These are phyloP conservation scores for Suillus ampliporus DNA, from an alignment of 768 basidiomycete genomes.

Conservation along the genomic window DNA sequence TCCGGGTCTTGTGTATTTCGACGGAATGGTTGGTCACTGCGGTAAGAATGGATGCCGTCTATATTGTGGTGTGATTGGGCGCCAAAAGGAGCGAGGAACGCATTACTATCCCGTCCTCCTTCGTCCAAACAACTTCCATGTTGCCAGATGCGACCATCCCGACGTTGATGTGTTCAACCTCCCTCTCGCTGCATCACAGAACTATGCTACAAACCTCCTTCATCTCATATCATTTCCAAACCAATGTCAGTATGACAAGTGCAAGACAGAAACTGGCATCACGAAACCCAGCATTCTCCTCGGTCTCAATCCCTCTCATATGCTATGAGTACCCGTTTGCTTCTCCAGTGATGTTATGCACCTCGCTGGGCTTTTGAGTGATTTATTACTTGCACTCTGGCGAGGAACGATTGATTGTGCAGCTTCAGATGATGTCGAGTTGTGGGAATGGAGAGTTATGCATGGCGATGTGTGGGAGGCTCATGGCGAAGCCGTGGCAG, in stretches of 20 bases:
- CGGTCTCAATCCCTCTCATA: constrained; percentile 33
- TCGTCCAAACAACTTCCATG: constrained; percentile 29
- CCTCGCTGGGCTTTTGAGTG: constrained; percentile 30
- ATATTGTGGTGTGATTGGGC: constrained; percentile 33
- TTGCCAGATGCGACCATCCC: constrained; percentile 22
- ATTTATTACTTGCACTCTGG: constrained; percentile 32
- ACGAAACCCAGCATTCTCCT: constrained; percentile 43
- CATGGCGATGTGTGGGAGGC: constrained; percentile 22
- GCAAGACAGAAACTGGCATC: constrained; percentile 43
- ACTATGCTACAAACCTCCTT: constrained; percentile 12
- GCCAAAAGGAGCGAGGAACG: constrained; percentile 25
- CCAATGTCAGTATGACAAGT: constrained; percentile 30
- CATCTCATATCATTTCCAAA: constrained; percentile 13
- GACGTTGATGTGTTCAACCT: constrained; percentile 29
- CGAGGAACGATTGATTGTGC: constrained; percentile 23
- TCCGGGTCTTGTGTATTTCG: constrained; percentile 28
- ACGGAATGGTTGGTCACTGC: constrained; percentile 39
- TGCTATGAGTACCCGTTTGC: constrained; percentile 28
- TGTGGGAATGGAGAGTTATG: constrained; percentile 42
- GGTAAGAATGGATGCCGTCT: constrained; percentile 40
- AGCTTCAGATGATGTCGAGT: constrained; percentile 20
- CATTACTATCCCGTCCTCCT: constrained; percentile 40
- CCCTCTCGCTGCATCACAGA: not conserved
- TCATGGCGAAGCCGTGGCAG: constrained; percentile 23
- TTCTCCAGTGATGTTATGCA: constrained; percentile 51